phyloP scores from a whole-genome alignment of 257 asterid species.

The Verbascum thapsus region DNA sequence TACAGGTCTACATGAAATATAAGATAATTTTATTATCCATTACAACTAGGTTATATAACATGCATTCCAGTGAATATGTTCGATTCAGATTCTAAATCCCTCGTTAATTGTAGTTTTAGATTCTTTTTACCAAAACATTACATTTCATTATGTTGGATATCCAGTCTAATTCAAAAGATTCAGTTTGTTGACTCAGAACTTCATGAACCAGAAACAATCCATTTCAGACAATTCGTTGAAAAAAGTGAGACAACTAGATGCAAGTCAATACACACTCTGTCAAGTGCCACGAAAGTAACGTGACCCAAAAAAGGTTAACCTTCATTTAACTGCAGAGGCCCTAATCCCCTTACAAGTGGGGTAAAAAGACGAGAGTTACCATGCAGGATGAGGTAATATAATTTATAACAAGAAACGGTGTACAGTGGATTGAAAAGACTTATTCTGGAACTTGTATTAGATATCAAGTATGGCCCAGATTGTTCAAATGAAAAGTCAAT shows the following conservation, averaged over 20 bases:
- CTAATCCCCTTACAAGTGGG: not conserved
- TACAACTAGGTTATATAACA: too few relatives aligned
- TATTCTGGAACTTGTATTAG: constrained; percentile 3
- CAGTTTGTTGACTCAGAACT: not conserved
- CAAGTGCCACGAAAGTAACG: not conserved
- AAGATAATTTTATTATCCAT: too few relatives aligned
- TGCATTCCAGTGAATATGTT: too few relatives aligned
- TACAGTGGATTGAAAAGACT: not conserved
- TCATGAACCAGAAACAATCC: not conserved
- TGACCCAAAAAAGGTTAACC: not conserved
- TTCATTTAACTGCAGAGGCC: not conserved
- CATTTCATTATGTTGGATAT: not conserved
- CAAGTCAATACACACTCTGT: not conserved
- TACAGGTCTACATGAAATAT: too few relatives aligned
- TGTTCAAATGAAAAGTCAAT: constrained; percentile 11
- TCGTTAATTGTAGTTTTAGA: not conserved
- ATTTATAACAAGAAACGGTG: not conserved
- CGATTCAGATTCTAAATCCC: not conserved
- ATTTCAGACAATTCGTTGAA: not conserved
- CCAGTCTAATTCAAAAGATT: not conserved
- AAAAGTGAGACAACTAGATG: not conserved
- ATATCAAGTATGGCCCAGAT: not conserved
- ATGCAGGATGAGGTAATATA: not conserved
- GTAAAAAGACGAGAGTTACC: not conserved
- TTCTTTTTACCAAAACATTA: not conserved